Evolutionary conservation across 2,329 filamentous ascomycete genomes (phyloP), one percentile per base, ranked within the genome.

Genomic region (Metarhizium rileyi): DNA sequence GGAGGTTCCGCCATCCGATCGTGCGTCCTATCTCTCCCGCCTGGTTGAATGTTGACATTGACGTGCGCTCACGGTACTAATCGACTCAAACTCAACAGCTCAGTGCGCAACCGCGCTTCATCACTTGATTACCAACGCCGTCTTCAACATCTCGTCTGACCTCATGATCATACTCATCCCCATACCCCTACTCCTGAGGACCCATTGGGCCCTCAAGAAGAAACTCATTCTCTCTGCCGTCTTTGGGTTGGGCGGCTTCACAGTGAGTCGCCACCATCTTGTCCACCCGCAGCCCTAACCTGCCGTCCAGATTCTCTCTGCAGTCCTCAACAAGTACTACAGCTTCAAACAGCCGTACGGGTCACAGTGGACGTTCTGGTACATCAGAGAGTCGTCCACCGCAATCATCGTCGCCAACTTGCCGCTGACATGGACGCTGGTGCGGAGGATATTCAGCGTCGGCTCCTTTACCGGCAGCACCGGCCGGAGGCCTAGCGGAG

Each of bases 61-160:
- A n/a, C n/a, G 20, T 20, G 35, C 18, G 5, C 22, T 2, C 27
- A 2, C 33, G n/a, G n/a, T 16, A 36, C 6, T 16, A 36, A 36
- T 6, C 3, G n/a, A 16, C 6, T 2, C n/a, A 16, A 36, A 9
- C 9, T 8, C 8, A 22, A 20, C 28, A 75, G 73, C 66, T 2
- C 77, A 83, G 67, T 82, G 78, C 57, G 75, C 77, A 1, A 74
- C 77, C 0, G 71, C 75, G 2, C 66, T 73, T 14, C 67, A 79
- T 57, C 80, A 80, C 55, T 69, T 79, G 9, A 79, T 81, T 46
- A 74, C 75, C 12, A 79, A 82, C 51, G 72, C 75, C 2, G 67
- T 71, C 6, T 73, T 83, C 59, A 83, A 83, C 55, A 74, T 83
- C 46, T 72, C 74, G 2, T 80, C 77, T 23, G 80, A 83, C 53